Conservation (phyloP, 768 basidiomycete genomes). For the Pleurotus platypus region DNA sequence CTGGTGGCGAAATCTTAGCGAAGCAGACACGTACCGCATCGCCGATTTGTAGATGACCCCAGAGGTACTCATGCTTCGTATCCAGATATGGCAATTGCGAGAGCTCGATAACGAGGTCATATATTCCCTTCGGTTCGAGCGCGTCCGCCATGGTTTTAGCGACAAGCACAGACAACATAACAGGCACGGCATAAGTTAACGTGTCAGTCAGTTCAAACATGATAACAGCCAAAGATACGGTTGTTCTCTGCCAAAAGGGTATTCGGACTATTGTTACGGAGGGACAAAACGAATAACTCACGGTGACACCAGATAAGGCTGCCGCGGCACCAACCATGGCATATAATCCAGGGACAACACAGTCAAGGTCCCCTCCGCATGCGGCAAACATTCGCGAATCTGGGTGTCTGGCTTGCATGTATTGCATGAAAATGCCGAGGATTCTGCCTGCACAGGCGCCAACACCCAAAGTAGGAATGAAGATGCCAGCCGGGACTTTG, state of each 20-base stretch:
- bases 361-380: constrained; percentile 64
- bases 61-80: constrained; percentile 84
- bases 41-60: constrained; percentile 70
- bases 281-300: constrained; percentile 29
- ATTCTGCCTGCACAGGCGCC: constrained; percentile 93
- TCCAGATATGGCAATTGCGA: constrained; percentile 91
- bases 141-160: constrained; percentile 90
- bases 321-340: constrained; percentile 97
- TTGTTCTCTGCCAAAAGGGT: constrained; percentile 56
- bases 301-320: constrained; percentile 91
- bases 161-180: constrained; percentile 85
- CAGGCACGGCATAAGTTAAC: constrained; percentile 86
- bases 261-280: background rate
- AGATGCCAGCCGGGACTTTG: constrained; percentile 90
- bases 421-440: constrained; percentile 78
- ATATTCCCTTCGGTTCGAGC: constrained; percentile 91
- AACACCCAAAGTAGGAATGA: constrained; percentile 93
- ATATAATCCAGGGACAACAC: constrained; percentile 88
- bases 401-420: constrained; percentile 63
- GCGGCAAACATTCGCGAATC: constrained; percentile 54
- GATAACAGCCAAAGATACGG: constrained; percentile 93
- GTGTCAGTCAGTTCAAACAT: constrained; percentile 94
- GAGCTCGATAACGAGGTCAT: constrained; percentile 93
- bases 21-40: constrained; percentile 62
- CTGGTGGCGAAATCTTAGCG: background rate